Percentiles rank a stretch among this genome's conserved stretches.
Conservation (phyloP, 2,329 filamentous ascomycete genomes). For the Clarireedia paspali region DNA sequence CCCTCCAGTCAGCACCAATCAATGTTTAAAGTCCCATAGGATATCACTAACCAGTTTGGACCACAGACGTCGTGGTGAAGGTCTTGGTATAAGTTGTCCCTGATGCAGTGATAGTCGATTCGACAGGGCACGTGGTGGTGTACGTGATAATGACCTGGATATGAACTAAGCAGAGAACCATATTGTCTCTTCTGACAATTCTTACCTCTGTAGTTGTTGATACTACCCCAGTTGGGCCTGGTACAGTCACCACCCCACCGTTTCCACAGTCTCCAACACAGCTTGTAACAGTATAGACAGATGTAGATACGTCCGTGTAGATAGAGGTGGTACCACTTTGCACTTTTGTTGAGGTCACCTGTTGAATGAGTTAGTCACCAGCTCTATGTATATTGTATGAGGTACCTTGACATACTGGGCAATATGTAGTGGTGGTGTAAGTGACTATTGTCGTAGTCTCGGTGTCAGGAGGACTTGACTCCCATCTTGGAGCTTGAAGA, state of each 20-base stretch:
- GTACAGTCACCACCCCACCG: slow-evolving; percentile 6
- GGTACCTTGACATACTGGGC: neutral
- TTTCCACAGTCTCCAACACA: slow-evolving; percentile 6
- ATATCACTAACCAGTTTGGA: slow-evolving; percentile 20
- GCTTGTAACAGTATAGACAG: neutral
- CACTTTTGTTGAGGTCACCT: slow-evolving; percentile 3
- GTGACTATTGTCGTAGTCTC: slow-evolving; percentile 4
- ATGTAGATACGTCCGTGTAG: slow-evolving; percentile 1
- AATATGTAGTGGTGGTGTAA: slow-evolving; percentile 7
- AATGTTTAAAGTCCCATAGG: neutral
- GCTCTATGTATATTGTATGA: neutral
- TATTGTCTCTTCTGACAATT: neutral
- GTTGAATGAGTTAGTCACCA: neutral
- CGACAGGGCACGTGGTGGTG: slow-evolving; percentile 4
- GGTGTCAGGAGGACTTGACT: slow-evolving; percentile 3
- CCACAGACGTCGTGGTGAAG: slow-evolving; percentile 38
- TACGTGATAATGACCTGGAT: slow-evolving; percentile 5
- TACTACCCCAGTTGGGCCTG: slow-evolving; percentile 5
- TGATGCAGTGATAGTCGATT: neutral
- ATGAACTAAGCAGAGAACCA: neutral
- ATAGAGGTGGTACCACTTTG: neutral
- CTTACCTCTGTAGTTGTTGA: slow-evolving; percentile 8
- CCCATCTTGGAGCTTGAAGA: slow-evolving; percentile 5
- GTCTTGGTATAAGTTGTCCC: slow-evolving; percentile 34
- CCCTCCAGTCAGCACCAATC: neutral